Evolutionary conservation across 345 rosid species (phyloP).

Genomic region (Boechera retrofracta): DNA sequence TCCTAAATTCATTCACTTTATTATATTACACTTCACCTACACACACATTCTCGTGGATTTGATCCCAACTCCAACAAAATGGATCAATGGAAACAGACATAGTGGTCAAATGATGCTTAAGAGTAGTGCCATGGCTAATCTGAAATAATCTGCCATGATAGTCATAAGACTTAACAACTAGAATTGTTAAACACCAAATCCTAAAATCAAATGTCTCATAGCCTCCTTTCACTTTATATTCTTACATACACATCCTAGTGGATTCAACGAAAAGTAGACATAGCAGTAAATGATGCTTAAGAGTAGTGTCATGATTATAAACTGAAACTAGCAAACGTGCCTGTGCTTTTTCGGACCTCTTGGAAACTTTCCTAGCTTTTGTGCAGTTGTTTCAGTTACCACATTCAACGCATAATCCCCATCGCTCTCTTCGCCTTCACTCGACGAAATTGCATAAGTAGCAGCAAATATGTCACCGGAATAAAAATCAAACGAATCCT

Average conservation of each 20-base stretch:
- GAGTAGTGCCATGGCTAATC: background rate
- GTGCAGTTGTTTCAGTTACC: conserved; percentile 56
- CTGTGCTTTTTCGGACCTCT: conserved; percentile 63
- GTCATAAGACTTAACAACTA: background rate
- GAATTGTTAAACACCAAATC: background rate
- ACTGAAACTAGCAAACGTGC: conserved; percentile 47
- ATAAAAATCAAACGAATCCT: conserved; percentile 53
- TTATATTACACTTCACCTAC: background rate
- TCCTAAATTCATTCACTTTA: background rate
- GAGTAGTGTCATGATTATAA: background rate
- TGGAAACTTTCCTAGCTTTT: conserved; percentile 67
- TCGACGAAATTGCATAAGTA: conserved; percentile 60
- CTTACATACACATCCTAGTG: conserved; percentile 2
- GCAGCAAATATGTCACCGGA: conserved; percentile 59
- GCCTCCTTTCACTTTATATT: background rate
- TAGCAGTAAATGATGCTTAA: background rate
- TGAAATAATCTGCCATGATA: background rate
- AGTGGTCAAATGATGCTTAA: background rate
- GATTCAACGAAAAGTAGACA: background rate
- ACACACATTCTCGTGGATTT: background rate
- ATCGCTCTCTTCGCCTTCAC: conserved; percentile 88
- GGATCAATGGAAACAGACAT: background rate
- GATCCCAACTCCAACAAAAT: background rate
- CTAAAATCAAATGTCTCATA: background rate
- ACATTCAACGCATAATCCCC: conserved; percentile 65